These are phyloP conservation scores for Schizochytrium sp. DNA, from an alignment of 108 stramenopile genomes.

Conservation along the genomic window DNA sequence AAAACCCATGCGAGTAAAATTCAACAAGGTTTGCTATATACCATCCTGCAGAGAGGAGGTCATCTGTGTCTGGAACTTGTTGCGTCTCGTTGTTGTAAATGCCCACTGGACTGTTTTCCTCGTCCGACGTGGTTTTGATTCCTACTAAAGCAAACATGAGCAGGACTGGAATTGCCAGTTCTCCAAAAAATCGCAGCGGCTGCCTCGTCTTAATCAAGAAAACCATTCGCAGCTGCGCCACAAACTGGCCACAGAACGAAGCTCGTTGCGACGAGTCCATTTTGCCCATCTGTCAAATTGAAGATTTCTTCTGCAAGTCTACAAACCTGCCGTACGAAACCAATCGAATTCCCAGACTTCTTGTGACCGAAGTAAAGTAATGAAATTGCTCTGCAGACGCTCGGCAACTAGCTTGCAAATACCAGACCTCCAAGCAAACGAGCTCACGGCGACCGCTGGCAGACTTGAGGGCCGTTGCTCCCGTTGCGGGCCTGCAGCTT, in stretches of 20 bases:
- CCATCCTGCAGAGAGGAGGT: background rate
- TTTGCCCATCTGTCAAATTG: too few relatives aligned
- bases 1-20: background rate
- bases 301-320: too few relatives aligned
- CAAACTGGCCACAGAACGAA: background rate
- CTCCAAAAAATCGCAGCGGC: background rate
- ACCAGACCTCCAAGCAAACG: too few relatives aligned
- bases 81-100: background rate
- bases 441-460: too few relatives aligned
- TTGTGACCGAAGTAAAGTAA: too few relatives aligned
- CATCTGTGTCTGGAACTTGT: background rate
- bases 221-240: constrained; percentile 23
- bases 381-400: too few relatives aligned
- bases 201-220: background rate
- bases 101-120: background rate
- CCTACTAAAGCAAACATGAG: background rate
- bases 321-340: too few relatives aligned
- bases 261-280: too few relatives aligned
- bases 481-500: too few relatives aligned
- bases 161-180: background rate
- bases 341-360: too few relatives aligned
- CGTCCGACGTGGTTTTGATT: background rate
- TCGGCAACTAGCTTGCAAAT: too few relatives aligned
- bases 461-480: too few relatives aligned
- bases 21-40: constrained; percentile 4